A percentile compares a stretch with the other conserved stretches of the same genome.
These are phyloP conservation scores for Rhizophagus sp. DNA, from an alignment of 192 early-diverging fungal genomes.

Conservation along the genomic window DNA sequence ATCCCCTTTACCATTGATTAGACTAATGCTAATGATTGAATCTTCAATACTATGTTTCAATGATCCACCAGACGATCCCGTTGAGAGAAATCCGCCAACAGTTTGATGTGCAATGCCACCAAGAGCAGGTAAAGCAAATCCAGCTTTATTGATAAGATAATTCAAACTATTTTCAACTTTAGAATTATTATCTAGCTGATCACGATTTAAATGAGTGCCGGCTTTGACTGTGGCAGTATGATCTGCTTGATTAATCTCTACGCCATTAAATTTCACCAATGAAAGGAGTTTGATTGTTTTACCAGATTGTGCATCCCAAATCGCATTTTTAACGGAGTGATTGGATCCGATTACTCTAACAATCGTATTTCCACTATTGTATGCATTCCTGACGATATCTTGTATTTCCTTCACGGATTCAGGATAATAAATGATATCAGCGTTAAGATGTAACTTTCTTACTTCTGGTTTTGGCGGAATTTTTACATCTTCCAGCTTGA, in stretches of 20 bases:
- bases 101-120: constrained; percentile 5
- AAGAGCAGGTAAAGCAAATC: neutral
- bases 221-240: neutral
- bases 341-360: no score
- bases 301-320: no score
- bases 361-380: no score
- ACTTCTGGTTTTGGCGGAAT: no score
- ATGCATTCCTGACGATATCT: no score
- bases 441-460: no score
- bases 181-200: neutral
- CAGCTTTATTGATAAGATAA: neutral
- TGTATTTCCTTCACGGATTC: no score
- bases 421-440: no score
- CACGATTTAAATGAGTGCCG: neutral
- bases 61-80: neutral
- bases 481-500: no score
- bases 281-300: neutral
- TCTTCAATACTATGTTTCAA: neutral
- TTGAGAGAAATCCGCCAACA: constrained; percentile 1
- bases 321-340: no score
- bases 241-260: neutral
- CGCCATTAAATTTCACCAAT: neutral
- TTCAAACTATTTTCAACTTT: neutral
- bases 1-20: neutral
- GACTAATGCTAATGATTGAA: neutral